A percentile compares a stretch with the other conserved stretches of the same genome.
Conservation (phyloP, 192 early-diverging fungal species). For the Podila verticillata region DNA sequence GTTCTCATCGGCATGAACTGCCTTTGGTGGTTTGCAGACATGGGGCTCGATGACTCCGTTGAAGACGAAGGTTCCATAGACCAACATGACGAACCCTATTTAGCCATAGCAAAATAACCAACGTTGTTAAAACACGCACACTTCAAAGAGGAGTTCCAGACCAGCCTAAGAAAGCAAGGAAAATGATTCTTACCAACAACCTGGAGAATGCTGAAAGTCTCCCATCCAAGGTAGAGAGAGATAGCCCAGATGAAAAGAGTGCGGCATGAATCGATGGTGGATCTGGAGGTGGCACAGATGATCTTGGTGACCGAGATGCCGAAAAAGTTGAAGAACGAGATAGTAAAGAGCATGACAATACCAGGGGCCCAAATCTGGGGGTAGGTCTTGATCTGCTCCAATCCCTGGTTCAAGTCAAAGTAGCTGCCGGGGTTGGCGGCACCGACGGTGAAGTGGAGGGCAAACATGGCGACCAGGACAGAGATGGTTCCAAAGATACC, state of each 20-base stretch:
- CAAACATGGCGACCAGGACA: slow-evolving; percentile 72
- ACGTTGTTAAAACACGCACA: neutral
- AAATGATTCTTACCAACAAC: slow-evolving; percentile 76
- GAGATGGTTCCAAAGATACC: slow-evolving; percentile 89
- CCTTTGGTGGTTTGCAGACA: slow-evolving; percentile 47
- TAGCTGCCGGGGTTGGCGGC: slow-evolving; percentile 73
- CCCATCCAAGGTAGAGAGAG: slow-evolving; percentile 93
- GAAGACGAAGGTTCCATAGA: slow-evolving; percentile 89
- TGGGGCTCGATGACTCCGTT: slow-evolving; percentile 85
- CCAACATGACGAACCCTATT: slow-evolving; percentile 66
- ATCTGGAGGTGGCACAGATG: slow-evolving; percentile 89
- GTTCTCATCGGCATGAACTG: slow-evolving; percentile 23
- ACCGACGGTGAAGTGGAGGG: slow-evolving; percentile 79
- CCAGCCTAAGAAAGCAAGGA: neutral
- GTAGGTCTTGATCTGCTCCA: slow-evolving; percentile 71
- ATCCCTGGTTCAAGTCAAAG: slow-evolving; percentile 85
- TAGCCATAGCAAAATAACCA: neutral
- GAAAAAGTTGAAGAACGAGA: slow-evolving; percentile 97
- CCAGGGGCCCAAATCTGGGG: slow-evolving; percentile 74
- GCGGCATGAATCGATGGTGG: slow-evolving; percentile 95
- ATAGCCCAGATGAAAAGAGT: slow-evolving; percentile 97
- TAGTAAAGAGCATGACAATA: slow-evolving; percentile 88
- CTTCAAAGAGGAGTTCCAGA: slow-evolving; percentile 17
- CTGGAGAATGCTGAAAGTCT: slow-evolving; percentile 89
- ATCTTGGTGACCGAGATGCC: slow-evolving; percentile 90